A percentile compares a stretch with the other conserved stretches of the same genome.
These are phyloP conservation scores for Alternaria burnsii DNA, from an alignment of 2,329 filamentous ascomycete species.

Conservation along the genomic window DNA sequence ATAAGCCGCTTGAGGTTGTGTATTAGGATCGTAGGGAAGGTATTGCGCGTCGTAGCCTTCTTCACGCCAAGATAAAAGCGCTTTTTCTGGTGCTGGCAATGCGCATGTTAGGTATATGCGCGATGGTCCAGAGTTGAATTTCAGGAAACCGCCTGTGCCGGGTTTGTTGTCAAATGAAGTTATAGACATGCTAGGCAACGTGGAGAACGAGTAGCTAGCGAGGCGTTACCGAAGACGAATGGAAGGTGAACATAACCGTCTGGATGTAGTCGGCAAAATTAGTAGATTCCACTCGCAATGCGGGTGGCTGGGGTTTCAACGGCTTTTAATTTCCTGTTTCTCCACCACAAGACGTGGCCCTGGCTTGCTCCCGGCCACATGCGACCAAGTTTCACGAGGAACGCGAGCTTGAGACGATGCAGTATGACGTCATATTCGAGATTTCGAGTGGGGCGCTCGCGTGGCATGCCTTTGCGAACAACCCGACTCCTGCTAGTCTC, in stretches of 20 bases:
- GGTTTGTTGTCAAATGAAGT: conserved; percentile 34
- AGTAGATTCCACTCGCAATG: background rate
- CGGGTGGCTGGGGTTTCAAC: background rate
- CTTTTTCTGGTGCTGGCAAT: conserved; percentile 49
- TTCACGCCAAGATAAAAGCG: conserved; percentile 52
- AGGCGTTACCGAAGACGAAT: background rate
- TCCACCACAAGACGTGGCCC: background rate
- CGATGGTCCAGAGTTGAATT: conserved; percentile 49
- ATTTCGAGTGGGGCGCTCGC: background rate
- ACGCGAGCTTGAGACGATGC: conserved; percentile 1
- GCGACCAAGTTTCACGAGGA: conserved; percentile 13
- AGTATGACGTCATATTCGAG: conserved; percentile 12
- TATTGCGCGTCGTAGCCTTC: conserved; percentile 56
- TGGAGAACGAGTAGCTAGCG: background rate
- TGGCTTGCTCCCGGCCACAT: conserved; percentile 9
- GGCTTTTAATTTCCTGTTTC: conserved; percentile 4
- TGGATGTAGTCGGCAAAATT: background rate
- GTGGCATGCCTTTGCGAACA: background rate
- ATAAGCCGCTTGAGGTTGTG: conserved; percentile 39
- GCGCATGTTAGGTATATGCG: conserved; percentile 53
- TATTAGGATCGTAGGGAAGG: conserved; percentile 42
- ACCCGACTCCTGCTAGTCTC: background rate
- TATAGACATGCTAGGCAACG: conserved; percentile 33
- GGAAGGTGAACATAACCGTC: background rate
- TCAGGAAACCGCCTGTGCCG: conserved; percentile 43